Percentiles rank a stretch among this genome's conserved stretches.
Conservation (phyloP, 306 rosid genomes). For the Acacia crassicarpa region DNA sequence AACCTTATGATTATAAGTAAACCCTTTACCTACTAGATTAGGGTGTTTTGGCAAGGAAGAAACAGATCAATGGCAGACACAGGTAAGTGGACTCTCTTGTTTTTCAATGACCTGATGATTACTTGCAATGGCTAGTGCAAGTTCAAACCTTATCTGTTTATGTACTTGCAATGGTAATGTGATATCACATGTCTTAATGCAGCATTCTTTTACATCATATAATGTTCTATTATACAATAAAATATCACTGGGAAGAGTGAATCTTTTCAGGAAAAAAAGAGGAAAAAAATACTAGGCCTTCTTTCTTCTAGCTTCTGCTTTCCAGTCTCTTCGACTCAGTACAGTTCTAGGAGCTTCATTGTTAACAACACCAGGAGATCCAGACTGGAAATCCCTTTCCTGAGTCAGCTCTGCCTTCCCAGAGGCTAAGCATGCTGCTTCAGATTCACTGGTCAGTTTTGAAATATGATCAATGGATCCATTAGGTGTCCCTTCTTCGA, state of each 20-base stretch:
- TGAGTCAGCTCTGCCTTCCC: conserved; percentile 35
- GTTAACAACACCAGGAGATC: conserved; percentile 33
- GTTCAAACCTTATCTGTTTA: not conserved
- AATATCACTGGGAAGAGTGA: conserved; percentile 2
- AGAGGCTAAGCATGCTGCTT: conserved; percentile 31
- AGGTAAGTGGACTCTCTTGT: not conserved
- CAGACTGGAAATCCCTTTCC: conserved; percentile 35
- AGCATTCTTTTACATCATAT: conserved; percentile 31
- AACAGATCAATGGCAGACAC: conserved; percentile 2
- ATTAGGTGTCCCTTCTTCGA: conserved; percentile 39
- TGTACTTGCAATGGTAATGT: not conserved
- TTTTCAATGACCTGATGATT: not conserved
- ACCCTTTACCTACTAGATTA: too few relatives aligned
- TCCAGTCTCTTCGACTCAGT: conserved; percentile 76
- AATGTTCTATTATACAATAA: conserved; percentile 31
- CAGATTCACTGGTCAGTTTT: conserved; percentile 37
- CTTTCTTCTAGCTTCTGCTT: conserved; percentile 91
- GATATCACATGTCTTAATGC: not conserved
- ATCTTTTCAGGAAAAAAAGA: not conserved
- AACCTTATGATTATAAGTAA: too few relatives aligned
- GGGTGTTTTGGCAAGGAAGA: not conserved
- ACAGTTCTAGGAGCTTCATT: conserved; percentile 43
- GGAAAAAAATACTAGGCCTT: conserved; percentile 38
- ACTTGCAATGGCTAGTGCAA: not conserved
- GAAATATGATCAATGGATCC: conserved; percentile 34